Evolutionary conservation across 768 basidiomycete genomes (phyloP).

Genomic region (Lentinula edodes): DNA sequence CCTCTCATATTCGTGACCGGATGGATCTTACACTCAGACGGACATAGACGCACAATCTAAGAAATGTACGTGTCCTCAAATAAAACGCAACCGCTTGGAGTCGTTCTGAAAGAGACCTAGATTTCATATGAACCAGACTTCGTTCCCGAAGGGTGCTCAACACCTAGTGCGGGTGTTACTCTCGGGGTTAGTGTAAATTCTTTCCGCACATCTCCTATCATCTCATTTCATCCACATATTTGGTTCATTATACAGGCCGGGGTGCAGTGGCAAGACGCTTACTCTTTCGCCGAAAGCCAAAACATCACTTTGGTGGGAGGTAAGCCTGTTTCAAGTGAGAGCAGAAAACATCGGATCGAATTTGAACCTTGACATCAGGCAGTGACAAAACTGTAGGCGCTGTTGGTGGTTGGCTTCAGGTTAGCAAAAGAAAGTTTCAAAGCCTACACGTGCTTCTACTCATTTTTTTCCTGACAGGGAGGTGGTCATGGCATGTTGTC

Average conservation of each 20-base stretch:
- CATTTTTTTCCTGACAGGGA: neutral
- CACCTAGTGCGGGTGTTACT: constrained; percentile 5
- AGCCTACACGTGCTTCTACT: neutral
- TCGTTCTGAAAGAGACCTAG: neutral
- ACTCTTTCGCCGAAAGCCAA: constrained; percentile 36
- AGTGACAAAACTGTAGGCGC: constrained; percentile 37
- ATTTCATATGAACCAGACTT: constrained; percentile 11
- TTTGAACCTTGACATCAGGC: constrained; percentile 12
- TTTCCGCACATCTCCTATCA: neutral
- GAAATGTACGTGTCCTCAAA: constrained; percentile 6
- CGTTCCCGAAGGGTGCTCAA: constrained; percentile 9
- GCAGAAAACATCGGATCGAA: neutral
- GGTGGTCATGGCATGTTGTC: constrained; percentile 10
- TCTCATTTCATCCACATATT: neutral
- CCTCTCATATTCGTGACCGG: neutral
- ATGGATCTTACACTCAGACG: neutral
- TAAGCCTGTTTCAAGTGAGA: constrained; percentile 2
- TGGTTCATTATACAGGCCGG: constrained; percentile 29
- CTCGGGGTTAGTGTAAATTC: constrained; percentile 9
- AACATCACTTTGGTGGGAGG: constrained; percentile 43
- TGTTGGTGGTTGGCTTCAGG: constrained; percentile 36
- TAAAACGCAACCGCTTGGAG: neutral
- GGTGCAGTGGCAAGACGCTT: constrained; percentile 38
- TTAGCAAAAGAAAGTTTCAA: neutral
- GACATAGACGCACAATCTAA: constrained; percentile 11